Conservation (phyloP, 768 basidiomycete species). For the Daedaleopsis nitida region DNA sequence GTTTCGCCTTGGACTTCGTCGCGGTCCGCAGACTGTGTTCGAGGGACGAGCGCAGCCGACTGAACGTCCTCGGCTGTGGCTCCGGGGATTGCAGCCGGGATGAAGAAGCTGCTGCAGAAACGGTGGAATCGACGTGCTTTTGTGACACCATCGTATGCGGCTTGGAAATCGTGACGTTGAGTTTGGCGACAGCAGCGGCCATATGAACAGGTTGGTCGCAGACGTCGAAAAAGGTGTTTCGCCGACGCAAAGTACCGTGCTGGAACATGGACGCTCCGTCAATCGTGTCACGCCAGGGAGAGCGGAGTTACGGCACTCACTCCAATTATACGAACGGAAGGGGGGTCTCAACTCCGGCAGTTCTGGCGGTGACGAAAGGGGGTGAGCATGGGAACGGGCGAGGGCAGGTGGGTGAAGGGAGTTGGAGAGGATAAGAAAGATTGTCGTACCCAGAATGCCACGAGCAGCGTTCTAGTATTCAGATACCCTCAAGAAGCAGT, state of each 20-base stretch:
- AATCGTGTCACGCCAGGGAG: not conserved
- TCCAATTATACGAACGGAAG: slow-evolving; percentile 10
- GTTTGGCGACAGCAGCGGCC: slow-evolving; percentile 46
- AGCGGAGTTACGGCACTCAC: slow-evolving; percentile 14
- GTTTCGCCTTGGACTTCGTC: slow-evolving; percentile 47
- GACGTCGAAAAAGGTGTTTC: slow-evolving; percentile 15
- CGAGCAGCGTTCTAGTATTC: slow-evolving; percentile 14
- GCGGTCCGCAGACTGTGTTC: slow-evolving; percentile 69
- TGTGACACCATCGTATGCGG: slow-evolving; percentile 49
- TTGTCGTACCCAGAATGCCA: slow-evolving; percentile 21
- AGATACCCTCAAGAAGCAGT: slow-evolving; percentile 13
- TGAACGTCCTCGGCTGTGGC: slow-evolving; percentile 56
- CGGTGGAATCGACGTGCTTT: slow-evolving; percentile 22
- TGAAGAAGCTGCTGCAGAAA: slow-evolving; percentile 34
- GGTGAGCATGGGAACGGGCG: slow-evolving; percentile 21
- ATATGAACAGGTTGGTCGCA: slow-evolving; percentile 33
- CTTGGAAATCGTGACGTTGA: slow-evolving; percentile 39
- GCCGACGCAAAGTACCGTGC: slow-evolving; percentile 16
- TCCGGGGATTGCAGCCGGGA: slow-evolving; percentile 36
- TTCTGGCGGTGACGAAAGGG: slow-evolving; percentile 10
- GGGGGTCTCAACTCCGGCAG: slow-evolving; percentile 8
- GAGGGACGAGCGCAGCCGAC: slow-evolving; percentile 64
- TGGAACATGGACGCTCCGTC: slow-evolving; percentile 4
- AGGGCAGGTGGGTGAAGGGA: slow-evolving; percentile 4
- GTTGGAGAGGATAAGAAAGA: slow-evolving; percentile 12